phyloP scores from a whole-genome alignment of 2,329 filamentous ascomycete genomes.

The Rutstroemia sydowiana region DNA sequence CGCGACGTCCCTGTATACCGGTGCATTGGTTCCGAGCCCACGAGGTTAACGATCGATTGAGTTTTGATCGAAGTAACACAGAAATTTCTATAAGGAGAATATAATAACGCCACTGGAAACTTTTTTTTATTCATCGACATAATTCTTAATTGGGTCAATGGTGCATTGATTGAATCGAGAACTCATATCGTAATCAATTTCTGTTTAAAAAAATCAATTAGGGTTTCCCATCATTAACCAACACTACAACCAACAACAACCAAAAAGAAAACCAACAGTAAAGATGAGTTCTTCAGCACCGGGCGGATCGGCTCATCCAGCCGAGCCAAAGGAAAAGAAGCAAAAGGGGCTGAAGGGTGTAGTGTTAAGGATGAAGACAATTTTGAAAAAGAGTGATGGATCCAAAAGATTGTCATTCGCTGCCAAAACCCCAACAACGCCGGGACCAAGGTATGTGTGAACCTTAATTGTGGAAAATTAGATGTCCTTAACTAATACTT shows the following conservation, averaged over 20 bases:
- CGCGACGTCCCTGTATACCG: constrained; percentile 2
- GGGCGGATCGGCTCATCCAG: constrained; percentile 14
- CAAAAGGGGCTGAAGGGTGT: constrained; percentile 20
- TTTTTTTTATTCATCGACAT: neutral
- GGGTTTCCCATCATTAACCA: neutral
- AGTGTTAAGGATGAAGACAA: constrained; percentile 25
- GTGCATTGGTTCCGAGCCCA: constrained; percentile 10
- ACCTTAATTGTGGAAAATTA: neutral
- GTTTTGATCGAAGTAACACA: constrained; percentile 1
- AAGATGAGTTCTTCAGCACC: constrained; percentile 22
- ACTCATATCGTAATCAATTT: neutral
- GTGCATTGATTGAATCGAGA: neutral
- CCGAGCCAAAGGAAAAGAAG: constrained; percentile 17
- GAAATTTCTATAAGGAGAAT: constrained; percentile 2
- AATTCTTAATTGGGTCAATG: neutral
- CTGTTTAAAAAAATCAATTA: neutral
- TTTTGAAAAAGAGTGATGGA: constrained; percentile 24
- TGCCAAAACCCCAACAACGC: constrained; percentile 7
- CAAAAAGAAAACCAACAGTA: neutral
- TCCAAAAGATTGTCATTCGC: constrained; percentile 23
- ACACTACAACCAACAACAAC: too few relatives aligned
- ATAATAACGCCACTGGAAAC: constrained; percentile 1
- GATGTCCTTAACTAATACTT: neutral
- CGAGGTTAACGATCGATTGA: constrained; percentile 6
- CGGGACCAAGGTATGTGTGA: constrained; percentile 20